These are phyloP conservation scores for Alternaria sp. DNA, from an alignment of 2,329 filamentous ascomycete genomes.

Conservation along the genomic window DNA sequence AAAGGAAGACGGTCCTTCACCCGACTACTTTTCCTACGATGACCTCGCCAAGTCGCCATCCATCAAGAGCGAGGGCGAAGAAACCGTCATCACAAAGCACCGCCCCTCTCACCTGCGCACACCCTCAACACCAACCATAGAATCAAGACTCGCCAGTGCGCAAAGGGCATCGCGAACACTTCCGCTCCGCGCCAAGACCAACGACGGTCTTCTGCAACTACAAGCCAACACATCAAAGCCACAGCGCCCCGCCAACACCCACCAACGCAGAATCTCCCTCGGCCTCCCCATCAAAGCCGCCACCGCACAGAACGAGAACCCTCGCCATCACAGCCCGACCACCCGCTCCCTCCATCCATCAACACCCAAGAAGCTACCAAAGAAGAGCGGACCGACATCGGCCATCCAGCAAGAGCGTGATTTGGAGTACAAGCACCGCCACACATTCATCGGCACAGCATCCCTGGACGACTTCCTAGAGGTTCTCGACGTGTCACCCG, in stretches of 20 bases:
- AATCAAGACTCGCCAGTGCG: conserved; percentile 20
- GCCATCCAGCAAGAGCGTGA: conserved; percentile 33
- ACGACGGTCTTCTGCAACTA: conserved; percentile 32
- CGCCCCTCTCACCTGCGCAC: conserved; percentile 27
- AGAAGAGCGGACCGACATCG: conserved; percentile 12
- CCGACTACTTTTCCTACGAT: conserved; percentile 22
- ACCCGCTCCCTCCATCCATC: conserved; percentile 14
- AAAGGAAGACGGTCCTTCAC: conserved; percentile 17
- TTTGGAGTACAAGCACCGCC: conserved; percentile 45
- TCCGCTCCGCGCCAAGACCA: conserved; percentile 27
- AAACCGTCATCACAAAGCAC: conserved; percentile 18
- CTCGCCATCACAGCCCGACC: conserved; percentile 12
- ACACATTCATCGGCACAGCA: conserved; percentile 45
- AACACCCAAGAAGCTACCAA: conserved; percentile 12
- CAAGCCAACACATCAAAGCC: conserved; percentile 26
- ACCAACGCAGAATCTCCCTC: conserved; percentile 33
- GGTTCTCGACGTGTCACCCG: conserved; percentile 31
- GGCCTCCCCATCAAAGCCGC: conserved; percentile 28
- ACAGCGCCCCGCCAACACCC: conserved; percentile 16
- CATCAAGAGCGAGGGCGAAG: conserved; percentile 19
- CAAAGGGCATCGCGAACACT: conserved; percentile 20
- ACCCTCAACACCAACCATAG: conserved; percentile 24
- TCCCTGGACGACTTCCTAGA: conserved; percentile 43
- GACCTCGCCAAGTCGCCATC: conserved; percentile 19
- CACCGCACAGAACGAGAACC: conserved; percentile 8